Conservation (phyloP, 2,329 filamentous ascomycete species). For the Stromatinia cepivora region DNA sequence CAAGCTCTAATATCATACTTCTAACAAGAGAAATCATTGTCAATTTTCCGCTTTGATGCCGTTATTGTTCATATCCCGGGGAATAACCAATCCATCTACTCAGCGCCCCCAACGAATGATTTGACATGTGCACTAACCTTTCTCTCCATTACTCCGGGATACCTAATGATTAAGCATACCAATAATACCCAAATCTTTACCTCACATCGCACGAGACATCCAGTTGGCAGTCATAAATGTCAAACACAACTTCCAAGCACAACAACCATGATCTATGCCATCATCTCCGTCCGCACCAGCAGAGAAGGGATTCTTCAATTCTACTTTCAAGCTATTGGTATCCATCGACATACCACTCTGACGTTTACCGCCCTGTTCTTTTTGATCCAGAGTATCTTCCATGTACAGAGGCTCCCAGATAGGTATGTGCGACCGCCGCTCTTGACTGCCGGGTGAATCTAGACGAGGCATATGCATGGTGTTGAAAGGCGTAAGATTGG, state of each 20-base stretch:
- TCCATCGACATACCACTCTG: not conserved
- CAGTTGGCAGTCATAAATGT: not conserved
- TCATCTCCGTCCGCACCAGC: not conserved
- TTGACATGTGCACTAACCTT: not conserved
- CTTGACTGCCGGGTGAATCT: constrained; percentile 2
- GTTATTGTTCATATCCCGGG: no score
- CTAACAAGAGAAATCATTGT: not conserved
- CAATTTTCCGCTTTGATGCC: not conserved
- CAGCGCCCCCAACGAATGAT: not conserved
- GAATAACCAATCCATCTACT: not conserved
- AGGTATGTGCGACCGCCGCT: constrained; percentile 6
- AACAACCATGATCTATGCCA: constrained; percentile 1
- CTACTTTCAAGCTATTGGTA: not conserved
- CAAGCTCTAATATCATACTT: no score
- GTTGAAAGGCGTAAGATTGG: constrained; percentile 10
- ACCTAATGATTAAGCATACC: not conserved
- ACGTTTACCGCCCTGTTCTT: not conserved
- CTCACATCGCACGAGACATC: constrained; percentile 18
- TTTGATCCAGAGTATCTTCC: not conserved
- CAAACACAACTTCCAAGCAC: constrained; percentile 14
- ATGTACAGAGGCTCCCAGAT: constrained; percentile 18
- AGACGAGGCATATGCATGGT: constrained; percentile 19
- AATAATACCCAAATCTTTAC: no score
- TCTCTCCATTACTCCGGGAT: not conserved
- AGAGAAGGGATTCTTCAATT: not conserved